Evolutionary conservation across 106 monocot genomes (phyloP).

Genomic region (Allium fistulosum): DNA sequence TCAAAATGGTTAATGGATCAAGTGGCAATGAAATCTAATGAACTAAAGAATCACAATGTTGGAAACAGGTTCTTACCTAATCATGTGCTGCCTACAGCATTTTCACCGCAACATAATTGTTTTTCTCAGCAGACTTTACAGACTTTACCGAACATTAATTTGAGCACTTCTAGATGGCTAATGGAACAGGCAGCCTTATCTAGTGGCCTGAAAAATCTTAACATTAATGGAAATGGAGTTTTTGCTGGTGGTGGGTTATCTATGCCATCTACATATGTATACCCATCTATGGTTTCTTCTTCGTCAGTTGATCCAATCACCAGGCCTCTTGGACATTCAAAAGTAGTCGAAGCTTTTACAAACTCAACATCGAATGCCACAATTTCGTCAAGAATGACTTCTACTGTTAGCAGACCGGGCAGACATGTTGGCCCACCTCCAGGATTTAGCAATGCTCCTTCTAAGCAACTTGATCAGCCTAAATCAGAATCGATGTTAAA

Average conservation of each 20-base stretch:
- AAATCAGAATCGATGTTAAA: background rate
- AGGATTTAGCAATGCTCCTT: conserved; percentile 47
- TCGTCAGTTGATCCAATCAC: conserved; percentile 22
- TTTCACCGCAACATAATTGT: background rate
- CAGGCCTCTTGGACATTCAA: conserved; percentile 8
- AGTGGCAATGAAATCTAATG: conserved; percentile 29
- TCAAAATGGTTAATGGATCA: conserved; percentile 40
- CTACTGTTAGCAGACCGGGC: conserved; percentile 72
- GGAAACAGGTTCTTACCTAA: conserved; percentile 30
- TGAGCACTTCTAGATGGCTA: conserved; percentile 40
- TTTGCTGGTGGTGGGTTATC: background rate
- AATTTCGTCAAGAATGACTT: conserved; percentile 28
- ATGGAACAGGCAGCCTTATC: conserved; percentile 35
- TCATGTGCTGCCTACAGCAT: conserved; percentile 10
- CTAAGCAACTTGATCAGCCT: conserved; percentile 26
- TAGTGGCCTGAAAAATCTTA: conserved; percentile 34
- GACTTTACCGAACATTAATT: conserved; percentile 18
- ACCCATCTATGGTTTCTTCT: background rate
- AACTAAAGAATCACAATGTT: conserved; percentile 33
- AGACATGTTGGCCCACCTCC: conserved; percentile 86
- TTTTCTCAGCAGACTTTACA: background rate
- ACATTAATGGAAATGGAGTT: conserved; percentile 35
- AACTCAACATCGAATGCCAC: conserved; percentile 5
- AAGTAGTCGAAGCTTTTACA: conserved; percentile 11
- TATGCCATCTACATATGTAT: background rate